These are phyloP conservation scores for Leishmania braziliensis DNA, from an alignment of 208 protist species.

Conservation along the genomic window DNA sequence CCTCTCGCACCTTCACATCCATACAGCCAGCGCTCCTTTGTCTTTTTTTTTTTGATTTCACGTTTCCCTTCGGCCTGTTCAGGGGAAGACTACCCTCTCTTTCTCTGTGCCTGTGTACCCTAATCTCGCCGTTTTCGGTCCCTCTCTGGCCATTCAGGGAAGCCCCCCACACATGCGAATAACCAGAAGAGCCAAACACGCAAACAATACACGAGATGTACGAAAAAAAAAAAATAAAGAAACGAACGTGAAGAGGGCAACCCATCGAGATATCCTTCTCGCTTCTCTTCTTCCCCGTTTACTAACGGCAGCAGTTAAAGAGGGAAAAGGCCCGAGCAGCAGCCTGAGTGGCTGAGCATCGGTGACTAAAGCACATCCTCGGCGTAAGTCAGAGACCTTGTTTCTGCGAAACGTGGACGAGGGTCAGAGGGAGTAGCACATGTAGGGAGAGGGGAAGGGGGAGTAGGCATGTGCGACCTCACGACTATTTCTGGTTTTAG, in stretches of 20 bases:
- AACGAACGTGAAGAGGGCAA: not conserved
- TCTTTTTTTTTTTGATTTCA: no score
- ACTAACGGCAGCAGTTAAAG: not conserved
- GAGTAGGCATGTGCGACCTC: no score
- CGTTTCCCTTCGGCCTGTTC: no score
- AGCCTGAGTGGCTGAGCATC: not conserved
- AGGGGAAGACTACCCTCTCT: no score
- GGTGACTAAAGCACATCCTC: not conserved
- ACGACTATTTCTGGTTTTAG: not conserved
- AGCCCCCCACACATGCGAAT: not conserved
- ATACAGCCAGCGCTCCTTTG: not conserved
- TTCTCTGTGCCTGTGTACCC: no score
- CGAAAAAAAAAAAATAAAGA: not conserved
- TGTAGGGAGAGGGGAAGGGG: no score
- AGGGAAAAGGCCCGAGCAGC: not conserved
- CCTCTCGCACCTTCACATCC: not conserved
- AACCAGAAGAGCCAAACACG: not conserved
- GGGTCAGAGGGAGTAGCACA: not conserved
- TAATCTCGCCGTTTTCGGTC: no score
- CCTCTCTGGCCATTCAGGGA: not conserved
- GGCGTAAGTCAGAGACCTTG: not conserved
- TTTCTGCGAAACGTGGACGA: not conserved
- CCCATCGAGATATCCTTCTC: not conserved
- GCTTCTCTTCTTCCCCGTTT: not conserved
- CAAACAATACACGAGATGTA: not conserved